phyloP scores from a whole-genome alignment of 352 stramenopile genomes.

The Phytophthora meadii region DNA sequence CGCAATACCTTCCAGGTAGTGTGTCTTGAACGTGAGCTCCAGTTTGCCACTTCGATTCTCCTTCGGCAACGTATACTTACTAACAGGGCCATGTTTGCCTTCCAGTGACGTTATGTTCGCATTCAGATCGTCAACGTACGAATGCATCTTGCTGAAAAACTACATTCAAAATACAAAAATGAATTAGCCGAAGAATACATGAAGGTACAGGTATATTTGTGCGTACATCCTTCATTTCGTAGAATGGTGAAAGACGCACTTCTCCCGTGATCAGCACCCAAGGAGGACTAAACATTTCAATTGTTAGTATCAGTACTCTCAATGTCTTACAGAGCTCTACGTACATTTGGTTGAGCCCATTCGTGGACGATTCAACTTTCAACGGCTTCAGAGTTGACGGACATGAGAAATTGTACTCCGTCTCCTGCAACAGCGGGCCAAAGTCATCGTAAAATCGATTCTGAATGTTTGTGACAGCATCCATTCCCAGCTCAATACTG shows the following conservation, averaged over 20 bases:
- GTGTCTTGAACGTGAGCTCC: not conserved
- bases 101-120: constrained; percentile 10
- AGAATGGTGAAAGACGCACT: not conserved
- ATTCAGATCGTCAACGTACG: constrained; percentile 90
- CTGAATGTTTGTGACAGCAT: not conserved
- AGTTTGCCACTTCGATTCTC: not conserved
- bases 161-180: too few relatives aligned
- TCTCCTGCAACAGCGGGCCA: constrained; percentile 75
- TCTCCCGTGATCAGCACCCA: not conserved
- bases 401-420: constrained; percentile 88
- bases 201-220: constrained; percentile 45
- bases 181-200: constrained; percentile 16
- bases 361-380: constrained; percentile 69
- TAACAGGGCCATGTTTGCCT: not conserved
- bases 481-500: not conserved
- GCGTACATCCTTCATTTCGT: not conserved
- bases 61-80: not conserved
- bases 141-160: constrained; percentile 60
- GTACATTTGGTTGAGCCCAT: constrained; percentile 45
- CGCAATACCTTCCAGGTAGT: not conserved
- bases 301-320: not conserved
- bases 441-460: not conserved
- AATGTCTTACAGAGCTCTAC: not conserved
- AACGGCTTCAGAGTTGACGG: constrained; percentile 83
- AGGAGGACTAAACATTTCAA: not conserved